Evolutionary conservation across 495 filamentous ascomycete species (phyloP).

Genomic region (Aspergillus panamensis): DNA sequence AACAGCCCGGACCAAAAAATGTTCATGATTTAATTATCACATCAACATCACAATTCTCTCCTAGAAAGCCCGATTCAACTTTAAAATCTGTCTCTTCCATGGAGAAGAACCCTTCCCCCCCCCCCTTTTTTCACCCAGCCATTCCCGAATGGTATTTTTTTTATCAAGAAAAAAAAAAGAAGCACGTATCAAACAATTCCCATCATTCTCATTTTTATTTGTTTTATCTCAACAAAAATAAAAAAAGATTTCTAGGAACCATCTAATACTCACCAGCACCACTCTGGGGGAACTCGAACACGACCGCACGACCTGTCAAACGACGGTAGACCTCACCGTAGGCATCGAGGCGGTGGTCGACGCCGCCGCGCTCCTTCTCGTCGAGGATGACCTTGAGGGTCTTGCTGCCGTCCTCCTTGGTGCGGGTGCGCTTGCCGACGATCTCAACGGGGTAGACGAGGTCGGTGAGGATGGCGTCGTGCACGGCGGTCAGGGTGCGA

Average conservation of each 20-base stretch:
- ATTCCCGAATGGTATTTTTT: too few species aligned
- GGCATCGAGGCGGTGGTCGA: slow-evolving; percentile 98
- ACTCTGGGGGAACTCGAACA: slow-evolving; percentile 95
- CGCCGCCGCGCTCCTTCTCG: slow-evolving; percentile 98
- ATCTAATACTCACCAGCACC: slow-evolving; percentile 74
- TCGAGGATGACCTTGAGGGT: slow-evolving; percentile 96
- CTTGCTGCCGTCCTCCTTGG: slow-evolving; percentile 96
- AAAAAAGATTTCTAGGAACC: slow-evolving; percentile 9
- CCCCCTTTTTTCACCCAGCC: too few species aligned
- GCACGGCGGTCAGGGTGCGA: slow-evolving; percentile 93
- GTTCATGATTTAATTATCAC: slow-evolving; percentile 23
- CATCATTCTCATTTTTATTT: neutral
- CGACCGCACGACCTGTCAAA: slow-evolving; percentile 87
- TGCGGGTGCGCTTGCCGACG: slow-evolving; percentile 94
- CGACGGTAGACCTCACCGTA: slow-evolving; percentile 98
- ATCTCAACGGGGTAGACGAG: slow-evolving; percentile 99
- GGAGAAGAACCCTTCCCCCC: neutral
- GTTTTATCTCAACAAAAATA: neutral
- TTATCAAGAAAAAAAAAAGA: too few species aligned
- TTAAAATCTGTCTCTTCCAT: neutral
- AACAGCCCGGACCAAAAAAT: slow-evolving; percentile 18
- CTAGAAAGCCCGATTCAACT: neutral
- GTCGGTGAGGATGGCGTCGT: slow-evolving; percentile 93
- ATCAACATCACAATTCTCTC: slow-evolving; percentile 18
- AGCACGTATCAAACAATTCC: too few species aligned